These are phyloP conservation scores for Lenwebbia sp. DNA, from an alignment of 345 rosid species.

Conservation along the genomic window DNA sequence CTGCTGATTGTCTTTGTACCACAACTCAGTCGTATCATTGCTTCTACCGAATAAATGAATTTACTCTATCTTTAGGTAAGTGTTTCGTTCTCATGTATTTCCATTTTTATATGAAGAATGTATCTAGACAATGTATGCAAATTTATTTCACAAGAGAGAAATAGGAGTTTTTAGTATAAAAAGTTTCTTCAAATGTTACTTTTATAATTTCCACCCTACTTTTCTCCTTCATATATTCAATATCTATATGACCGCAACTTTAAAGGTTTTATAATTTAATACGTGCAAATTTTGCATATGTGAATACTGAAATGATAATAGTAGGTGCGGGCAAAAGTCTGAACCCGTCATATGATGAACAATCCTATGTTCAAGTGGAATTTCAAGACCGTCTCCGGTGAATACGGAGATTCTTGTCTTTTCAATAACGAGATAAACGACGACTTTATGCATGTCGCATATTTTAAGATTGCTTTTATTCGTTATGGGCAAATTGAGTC, in stretches of 20 bases:
- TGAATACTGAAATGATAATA: neutral
- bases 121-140: neutral
- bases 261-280: neutral
- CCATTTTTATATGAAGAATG: neutral
- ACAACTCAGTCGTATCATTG: neutral
- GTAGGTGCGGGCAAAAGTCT: neutral
- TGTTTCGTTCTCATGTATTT: neutral
- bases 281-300: neutral
- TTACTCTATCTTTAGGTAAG: neutral
- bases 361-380: neutral
- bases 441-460: too few species aligned
- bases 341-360: neutral
- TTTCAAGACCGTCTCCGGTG: neutral
- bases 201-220: neutral
- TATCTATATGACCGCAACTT: neutral
- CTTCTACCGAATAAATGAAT: neutral
- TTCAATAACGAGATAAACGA: neutral
- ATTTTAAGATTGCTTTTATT: too few species aligned
- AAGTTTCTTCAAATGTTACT: neutral
- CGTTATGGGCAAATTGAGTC: too few species aligned
- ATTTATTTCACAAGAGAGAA: neutral
- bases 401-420: neutral
- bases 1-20: too few species aligned
- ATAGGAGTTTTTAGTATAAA: neutral
- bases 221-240: neutral